These are phyloP conservation scores for Thecaphora frezii DNA, from an alignment of 1,284 basidiomycete genomes.

Conservation along the genomic window DNA sequence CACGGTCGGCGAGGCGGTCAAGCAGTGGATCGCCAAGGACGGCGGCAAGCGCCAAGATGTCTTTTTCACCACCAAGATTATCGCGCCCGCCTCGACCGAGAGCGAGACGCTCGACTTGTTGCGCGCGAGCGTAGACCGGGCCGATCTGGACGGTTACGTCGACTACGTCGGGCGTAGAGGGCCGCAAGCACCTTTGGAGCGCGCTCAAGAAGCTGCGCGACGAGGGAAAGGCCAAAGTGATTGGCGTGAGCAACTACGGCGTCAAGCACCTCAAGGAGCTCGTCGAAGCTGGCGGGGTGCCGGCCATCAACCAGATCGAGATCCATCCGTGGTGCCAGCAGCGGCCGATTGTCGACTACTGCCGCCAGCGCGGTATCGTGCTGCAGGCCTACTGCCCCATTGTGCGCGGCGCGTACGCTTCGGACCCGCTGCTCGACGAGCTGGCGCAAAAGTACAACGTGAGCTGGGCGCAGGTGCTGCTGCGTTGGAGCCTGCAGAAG, in stretches of 20 bases:
- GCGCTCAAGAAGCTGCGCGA: slow-evolving; percentile 25
- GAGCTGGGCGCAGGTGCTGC: slow-evolving; percentile 30
- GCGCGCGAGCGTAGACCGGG: slow-evolving; percentile 22
- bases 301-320: slow-evolving; percentile 34
- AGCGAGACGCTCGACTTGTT: slow-evolving; percentile 21
- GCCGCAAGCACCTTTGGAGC: slow-evolving; percentile 29
- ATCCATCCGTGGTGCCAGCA: slow-evolving; percentile 39
- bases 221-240: slow-evolving; percentile 28
- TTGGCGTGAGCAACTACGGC: slow-evolving; percentile 33
- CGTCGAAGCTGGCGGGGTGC: slow-evolving; percentile 14
- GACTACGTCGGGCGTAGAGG: slow-evolving; percentile 30
- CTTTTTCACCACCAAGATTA: slow-evolving; percentile 39
- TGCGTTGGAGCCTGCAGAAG: slow-evolving; percentile 33
- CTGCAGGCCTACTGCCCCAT: slow-evolving; percentile 38
- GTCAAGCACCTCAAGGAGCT: slow-evolving; percentile 29
- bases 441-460: slow-evolving; percentile 32
- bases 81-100: slow-evolving; percentile 10
- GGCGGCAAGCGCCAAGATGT: slow-evolving; percentile 21
- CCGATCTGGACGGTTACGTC: slow-evolving; percentile 30
- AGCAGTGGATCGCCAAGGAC: slow-evolving; percentile 23
- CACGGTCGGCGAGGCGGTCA: slow-evolving; percentile 28
- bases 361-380: slow-evolving; percentile 28
- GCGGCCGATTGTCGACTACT: slow-evolving; percentile 24
- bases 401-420: slow-evolving; percentile 21
- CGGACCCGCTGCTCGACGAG: slow-evolving; percentile 16